A percentile compares a stretch with the other conserved stretches of the same genome.
These are phyloP conservation scores for Spinellus fusiger DNA, from an alignment of 192 early-diverging fungal genomes.

Conservation along the genomic window DNA sequence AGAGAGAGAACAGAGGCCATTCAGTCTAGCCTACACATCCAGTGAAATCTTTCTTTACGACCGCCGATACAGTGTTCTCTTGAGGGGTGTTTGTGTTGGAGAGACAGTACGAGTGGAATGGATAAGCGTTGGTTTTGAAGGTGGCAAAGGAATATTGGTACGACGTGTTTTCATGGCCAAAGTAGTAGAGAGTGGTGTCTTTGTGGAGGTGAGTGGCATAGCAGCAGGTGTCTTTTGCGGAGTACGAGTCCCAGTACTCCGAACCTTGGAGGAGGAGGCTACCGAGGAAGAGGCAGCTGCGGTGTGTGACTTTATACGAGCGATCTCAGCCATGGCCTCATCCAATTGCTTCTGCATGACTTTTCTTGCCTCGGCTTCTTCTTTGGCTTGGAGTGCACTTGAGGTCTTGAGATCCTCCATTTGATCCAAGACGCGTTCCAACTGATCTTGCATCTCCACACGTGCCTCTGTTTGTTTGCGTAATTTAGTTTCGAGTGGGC, in stretches of 20 bases:
- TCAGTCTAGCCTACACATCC: too few relatives aligned
- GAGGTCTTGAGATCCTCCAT: slow-evolving; percentile 14
- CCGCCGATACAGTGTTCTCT: too few relatives aligned
- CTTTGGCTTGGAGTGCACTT: not conserved
- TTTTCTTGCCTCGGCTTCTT: slow-evolving; percentile 16
- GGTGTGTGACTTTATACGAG: not conserved
- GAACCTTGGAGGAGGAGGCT: not conserved
- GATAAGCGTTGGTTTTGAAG: not conserved
- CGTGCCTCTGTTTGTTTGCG: slow-evolving; percentile 12
- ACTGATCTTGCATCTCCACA: slow-evolving; percentile 15
- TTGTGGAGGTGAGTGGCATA: not conserved
- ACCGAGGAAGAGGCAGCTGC: not conserved
- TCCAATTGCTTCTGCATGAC: slow-evolving; percentile 9
- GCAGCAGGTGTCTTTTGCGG: not conserved
- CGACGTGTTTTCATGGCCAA: not conserved
- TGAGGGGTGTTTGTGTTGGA: not conserved
- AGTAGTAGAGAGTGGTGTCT: not conserved
- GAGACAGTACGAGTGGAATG: not conserved
- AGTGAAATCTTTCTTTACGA: too few relatives aligned
- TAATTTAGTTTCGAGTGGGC: slow-evolving; percentile 9
- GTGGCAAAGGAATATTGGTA: slow-evolving; percentile 1
- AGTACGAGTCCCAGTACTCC: not conserved
- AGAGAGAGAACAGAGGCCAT: too few relatives aligned
- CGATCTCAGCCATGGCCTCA: slow-evolving; percentile 7
- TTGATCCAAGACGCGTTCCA: slow-evolving; percentile 17